Evolutionary conservation across 768 basidiomycete genomes (phyloP).

Genomic region (Trichaptum fuscoviolaceum): DNA sequence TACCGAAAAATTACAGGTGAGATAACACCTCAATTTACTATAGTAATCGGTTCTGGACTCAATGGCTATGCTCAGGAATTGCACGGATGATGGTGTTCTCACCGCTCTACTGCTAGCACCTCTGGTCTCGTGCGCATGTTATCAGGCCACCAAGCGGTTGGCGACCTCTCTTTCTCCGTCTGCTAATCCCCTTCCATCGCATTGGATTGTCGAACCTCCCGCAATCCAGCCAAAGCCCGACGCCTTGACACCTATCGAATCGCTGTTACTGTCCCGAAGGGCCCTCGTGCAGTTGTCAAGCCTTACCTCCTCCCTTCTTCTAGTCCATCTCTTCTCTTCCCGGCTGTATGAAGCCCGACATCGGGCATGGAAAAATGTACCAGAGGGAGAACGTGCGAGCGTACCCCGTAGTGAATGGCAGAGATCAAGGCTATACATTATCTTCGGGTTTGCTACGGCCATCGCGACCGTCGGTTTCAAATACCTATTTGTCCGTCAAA

Average conservation of each 20-base stretch:
- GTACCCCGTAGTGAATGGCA: conserved; percentile 70
- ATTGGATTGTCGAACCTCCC: conserved; percentile 80
- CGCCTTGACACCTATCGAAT: conserved; percentile 41
- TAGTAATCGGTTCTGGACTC: conserved; percentile 8
- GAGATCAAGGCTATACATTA: conserved; percentile 56
- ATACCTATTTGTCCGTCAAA: conserved; percentile 34
- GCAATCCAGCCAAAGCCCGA: conserved; percentile 41
- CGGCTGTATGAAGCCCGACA: conserved; percentile 64
- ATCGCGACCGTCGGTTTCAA: conserved; percentile 45
- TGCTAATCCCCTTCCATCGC: conserved; percentile 39
- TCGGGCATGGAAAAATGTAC: conserved; percentile 30
- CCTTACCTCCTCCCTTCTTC: conserved; percentile 71
- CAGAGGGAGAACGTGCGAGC: conserved; percentile 67
- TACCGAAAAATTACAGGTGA: conserved; percentile 81
- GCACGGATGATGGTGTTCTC: conserved; percentile 78
- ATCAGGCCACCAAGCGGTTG: conserved; percentile 42
- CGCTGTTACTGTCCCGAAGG: conserved; percentile 64
- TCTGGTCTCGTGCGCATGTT: conserved; percentile 65
- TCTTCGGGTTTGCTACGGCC: conserved; percentile 56
- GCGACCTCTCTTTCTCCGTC: conserved; percentile 20
- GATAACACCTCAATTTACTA: conserved; percentile 12
- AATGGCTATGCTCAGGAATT: conserved; percentile 45
- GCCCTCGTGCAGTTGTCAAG: conserved; percentile 76
- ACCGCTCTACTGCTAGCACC: conserved; percentile 84
- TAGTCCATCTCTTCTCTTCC: conserved; percentile 76